Conservation (phyloP, 371 early-diverging fungal species). For the Umbelopsis sp. region DNA sequence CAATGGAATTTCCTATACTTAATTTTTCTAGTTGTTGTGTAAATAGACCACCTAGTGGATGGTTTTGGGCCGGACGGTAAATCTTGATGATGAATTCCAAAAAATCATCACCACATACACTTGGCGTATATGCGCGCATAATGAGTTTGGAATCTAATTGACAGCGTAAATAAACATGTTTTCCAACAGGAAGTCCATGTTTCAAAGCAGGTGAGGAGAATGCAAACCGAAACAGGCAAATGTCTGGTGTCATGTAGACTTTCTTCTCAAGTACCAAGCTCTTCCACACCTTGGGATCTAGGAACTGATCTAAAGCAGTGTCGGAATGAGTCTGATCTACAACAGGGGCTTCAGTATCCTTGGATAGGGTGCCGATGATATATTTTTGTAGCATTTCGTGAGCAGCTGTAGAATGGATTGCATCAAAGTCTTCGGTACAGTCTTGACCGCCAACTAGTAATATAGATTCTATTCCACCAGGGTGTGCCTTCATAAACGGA, state of each 20-base stretch:
- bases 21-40: conserved; percentile 54
- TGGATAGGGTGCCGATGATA: conserved; percentile 63
- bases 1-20: conserved; percentile 56
- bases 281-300: conserved; percentile 48
- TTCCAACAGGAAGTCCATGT: conserved; percentile 54
- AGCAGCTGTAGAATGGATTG: conserved; percentile 82
- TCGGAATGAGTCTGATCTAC: conserved; percentile 1
- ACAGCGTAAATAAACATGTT: conserved; percentile 47
- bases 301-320: conserved; percentile 22
- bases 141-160: conserved; percentile 31
- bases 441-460: conserved; percentile 72
- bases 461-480: conserved; percentile 82
- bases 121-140: conserved; percentile 67
- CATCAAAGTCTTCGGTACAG: conserved; percentile 87
- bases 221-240: conserved; percentile 47
- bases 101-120: conserved; percentile 34
- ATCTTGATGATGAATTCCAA: conserved; percentile 69
- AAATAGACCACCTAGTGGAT: conserved; percentile 57
- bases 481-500: conserved; percentile 83
- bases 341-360: conserved; percentile 21
- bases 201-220: conserved; percentile 32
- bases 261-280: conserved; percentile 38
- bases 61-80: conserved; percentile 44
- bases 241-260: conserved; percentile 39
- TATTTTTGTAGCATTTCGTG: conserved; percentile 67